These are phyloP conservation scores for Talinum fruticosum DNA, from an alignment of 148 eudicot species.

Conservation along the genomic window DNA sequence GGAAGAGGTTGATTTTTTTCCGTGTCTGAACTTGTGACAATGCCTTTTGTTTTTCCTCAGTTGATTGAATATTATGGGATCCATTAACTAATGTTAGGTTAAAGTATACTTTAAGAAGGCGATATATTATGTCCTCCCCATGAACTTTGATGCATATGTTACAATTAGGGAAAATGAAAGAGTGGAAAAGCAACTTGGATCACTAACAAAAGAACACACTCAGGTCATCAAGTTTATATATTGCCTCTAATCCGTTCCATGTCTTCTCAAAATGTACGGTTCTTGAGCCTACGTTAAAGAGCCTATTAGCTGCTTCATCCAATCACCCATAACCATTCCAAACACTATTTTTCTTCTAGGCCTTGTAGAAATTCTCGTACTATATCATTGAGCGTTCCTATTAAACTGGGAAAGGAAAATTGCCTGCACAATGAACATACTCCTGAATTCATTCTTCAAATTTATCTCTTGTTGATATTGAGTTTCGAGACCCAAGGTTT, in stretches of 20 bases:
- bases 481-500: no score
- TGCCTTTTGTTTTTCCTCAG: background rate
- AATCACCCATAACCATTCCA: background rate
- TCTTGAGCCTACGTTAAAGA: background rate
- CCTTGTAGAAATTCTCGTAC: background rate
- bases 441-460: background rate
- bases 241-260: background rate
- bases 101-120: background rate
- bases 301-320: background rate
- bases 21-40: no score
- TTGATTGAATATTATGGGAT: background rate
- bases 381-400: background rate
- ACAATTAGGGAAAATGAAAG: background rate
- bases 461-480: no score
- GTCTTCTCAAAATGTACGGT: background rate
- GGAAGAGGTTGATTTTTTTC: background rate
- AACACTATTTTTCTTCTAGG: background rate
- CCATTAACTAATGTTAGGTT: background rate
- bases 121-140: background rate
- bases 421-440: background rate
- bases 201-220: no score
- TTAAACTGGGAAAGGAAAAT: no score
- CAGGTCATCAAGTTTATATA: background rate
- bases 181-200: background rate
- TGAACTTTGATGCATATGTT: background rate